A percentile compares a stretch with the other conserved stretches of the same genome.
Evolutionary conservation across 768 basidiomycete genomes (phyloP).

Genomic region (Lanmaoa pseudosensibilis): DNA sequence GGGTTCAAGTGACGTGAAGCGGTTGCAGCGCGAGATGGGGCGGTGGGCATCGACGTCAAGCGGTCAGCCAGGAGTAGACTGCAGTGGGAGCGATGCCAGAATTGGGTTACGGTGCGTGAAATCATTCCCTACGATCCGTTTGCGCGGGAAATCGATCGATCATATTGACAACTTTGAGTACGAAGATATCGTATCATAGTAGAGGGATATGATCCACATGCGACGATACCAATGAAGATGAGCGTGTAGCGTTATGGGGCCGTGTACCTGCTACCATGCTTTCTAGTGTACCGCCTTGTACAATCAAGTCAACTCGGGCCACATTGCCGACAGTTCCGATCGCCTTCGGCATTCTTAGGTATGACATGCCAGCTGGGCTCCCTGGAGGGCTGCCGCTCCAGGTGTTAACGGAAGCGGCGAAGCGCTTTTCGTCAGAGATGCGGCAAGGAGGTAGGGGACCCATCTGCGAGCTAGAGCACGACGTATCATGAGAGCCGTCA

Average conservation of each 20-base stretch:
- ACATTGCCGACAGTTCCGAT: neutral
- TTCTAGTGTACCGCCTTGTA: neutral
- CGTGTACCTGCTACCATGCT: slow-evolving; percentile 8
- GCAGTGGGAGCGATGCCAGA: slow-evolving; percentile 15
- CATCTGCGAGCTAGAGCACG: neutral
- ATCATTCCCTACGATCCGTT: too few relatives aligned
- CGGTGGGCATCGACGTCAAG: slow-evolving; percentile 28
- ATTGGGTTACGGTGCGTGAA: too few relatives aligned
- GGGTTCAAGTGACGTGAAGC: slow-evolving; percentile 15
- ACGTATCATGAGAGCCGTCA: neutral
- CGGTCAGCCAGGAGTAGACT: slow-evolving; percentile 11
- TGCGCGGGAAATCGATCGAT: too few relatives aligned
- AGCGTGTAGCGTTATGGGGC: slow-evolving; percentile 54
- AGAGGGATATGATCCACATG: slow-evolving; percentile 83
- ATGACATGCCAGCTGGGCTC: neutral
- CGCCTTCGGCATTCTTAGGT: neutral
- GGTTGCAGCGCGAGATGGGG: slow-evolving; percentile 14
- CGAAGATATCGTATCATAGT: too few relatives aligned
- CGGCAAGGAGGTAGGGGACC: neutral
- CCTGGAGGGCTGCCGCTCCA: neutral
- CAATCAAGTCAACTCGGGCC: too few relatives aligned
- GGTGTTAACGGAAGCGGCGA: neutral
- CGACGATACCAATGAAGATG: slow-evolving; percentile 94
- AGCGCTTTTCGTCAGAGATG: neutral
- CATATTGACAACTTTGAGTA: too few relatives aligned